A percentile compares a stretch with the other conserved stretches of the same genome.
These are phyloP conservation scores for Sporobolomyces phaffii DNA, from an alignment of 768 basidiomycete species.

Conservation along the genomic window DNA sequence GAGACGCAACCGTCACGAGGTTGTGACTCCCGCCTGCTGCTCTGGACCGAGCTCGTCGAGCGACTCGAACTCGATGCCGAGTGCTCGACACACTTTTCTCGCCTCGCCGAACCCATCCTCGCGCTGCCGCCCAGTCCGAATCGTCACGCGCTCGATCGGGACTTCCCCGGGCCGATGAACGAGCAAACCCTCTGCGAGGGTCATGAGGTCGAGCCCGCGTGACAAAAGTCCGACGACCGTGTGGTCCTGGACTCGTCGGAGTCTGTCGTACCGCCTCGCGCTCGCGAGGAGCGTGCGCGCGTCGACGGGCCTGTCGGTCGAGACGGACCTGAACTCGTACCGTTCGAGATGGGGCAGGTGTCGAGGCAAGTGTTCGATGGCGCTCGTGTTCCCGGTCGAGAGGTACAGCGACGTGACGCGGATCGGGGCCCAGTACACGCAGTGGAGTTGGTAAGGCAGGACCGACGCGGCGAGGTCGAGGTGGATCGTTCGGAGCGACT, in stretches of 20 bases:
- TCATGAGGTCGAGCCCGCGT: not conserved
- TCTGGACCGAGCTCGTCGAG: no score
- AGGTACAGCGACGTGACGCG: not conserved
- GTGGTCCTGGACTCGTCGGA: not conserved
- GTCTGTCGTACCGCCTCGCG: not conserved
- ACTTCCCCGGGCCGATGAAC: not conserved
- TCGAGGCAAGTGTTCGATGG: not conserved
- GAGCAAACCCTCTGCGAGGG: not conserved
- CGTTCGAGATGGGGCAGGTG: conserved; percentile 17
- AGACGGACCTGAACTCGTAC: not conserved
- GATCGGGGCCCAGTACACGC: conserved; percentile 14
- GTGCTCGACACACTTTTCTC: not conserved
- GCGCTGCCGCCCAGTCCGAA: not conserved
- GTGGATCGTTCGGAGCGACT: conserved; percentile 20
- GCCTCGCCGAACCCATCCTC: not conserved
- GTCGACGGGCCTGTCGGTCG: not conserved
- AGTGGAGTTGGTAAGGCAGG: not conserved
- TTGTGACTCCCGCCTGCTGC: no score
- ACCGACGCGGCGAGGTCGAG: not conserved
- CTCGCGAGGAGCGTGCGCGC: not conserved
- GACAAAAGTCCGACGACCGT: not conserved
- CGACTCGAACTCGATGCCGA: not conserved
- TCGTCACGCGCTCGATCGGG: not conserved
- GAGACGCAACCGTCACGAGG: no score
- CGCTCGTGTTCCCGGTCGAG: not conserved